Percentiles rank a stretch among this genome's conserved stretches.
Conservation (phyloP, 306 rosid genomes). For the Rosa persica region DNA sequence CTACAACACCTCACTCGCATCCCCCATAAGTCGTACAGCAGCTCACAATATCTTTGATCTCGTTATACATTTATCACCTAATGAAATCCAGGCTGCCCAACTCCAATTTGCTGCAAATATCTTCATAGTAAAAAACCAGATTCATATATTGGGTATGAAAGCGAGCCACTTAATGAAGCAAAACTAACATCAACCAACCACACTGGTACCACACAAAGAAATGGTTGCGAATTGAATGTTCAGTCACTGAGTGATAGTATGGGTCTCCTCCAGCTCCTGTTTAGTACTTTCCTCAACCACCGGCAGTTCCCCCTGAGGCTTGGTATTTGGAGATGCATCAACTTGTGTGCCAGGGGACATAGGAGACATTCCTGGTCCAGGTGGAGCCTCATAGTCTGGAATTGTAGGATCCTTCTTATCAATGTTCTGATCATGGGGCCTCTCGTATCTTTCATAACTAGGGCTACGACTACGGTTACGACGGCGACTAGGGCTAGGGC, state of each 20-base stretch:
- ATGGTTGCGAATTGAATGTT: constrained; percentile 4
- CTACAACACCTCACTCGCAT: background rate
- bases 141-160: background rate
- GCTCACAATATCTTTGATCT: background rate
- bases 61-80: background rate
- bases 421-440: constrained; percentile 33
- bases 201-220: background rate
- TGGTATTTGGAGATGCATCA: constrained; percentile 27
- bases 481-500: constrained; percentile 44
- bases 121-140: background rate
- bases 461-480: constrained; percentile 42
- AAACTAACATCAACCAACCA: background rate
- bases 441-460: constrained; percentile 40
- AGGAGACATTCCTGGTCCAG: constrained; percentile 38
- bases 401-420: constrained; percentile 32
- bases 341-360: constrained; percentile 36
- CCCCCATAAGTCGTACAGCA: background rate
- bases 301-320: constrained; percentile 36
- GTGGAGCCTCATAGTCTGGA: constrained; percentile 37
- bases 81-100: background rate
- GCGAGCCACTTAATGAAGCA: background rate
- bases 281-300: constrained; percentile 26
- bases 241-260: constrained; percentile 31
- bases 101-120: background rate
- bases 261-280: constrained; percentile 35